Conservation (phyloP, 164 flowering plant species). For the Euptelea pleiosperma region DNA sequence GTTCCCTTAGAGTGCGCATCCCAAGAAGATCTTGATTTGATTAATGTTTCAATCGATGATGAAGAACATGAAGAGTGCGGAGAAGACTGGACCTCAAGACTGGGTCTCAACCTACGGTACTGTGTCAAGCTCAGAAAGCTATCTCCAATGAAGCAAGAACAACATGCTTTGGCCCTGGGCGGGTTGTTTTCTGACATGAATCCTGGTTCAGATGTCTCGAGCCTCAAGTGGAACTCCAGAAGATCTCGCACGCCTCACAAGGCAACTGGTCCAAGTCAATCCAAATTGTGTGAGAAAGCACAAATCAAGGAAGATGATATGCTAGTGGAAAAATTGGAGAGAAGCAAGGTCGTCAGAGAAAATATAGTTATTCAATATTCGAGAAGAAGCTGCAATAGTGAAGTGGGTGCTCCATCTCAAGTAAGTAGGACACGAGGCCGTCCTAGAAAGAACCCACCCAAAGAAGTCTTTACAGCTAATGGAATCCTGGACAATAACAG, state of each 20-base stretch:
- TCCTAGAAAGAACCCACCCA: constrained; percentile 9
- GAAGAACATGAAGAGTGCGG: constrained; percentile 44
- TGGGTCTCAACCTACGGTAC: constrained; percentile 65
- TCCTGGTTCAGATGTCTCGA: constrained; percentile 26
- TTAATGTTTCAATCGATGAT: constrained; percentile 70
- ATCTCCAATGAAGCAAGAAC: constrained; percentile 47
- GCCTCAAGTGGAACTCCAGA: constrained; percentile 58
- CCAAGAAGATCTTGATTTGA: constrained; percentile 62
- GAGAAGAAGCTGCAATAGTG: constrained; percentile 39
- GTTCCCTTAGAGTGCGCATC: constrained; percentile 58
- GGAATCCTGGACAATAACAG: constrained; percentile 13
- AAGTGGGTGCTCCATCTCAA: constrained; percentile 16
- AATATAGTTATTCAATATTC: constrained; percentile 46
- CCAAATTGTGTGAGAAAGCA: constrained; percentile 21
- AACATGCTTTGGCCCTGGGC: constrained; percentile 49
- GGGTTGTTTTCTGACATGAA: constrained; percentile 43
- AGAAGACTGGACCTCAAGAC: constrained; percentile 85
- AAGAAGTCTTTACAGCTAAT: constrained; percentile 5
- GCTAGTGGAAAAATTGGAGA: constrained; percentile 17
- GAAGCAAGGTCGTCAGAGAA: constrained; percentile 19
- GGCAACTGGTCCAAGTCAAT: constrained; percentile 15
- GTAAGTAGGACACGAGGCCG: constrained; percentile 10
- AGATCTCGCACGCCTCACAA: constrained; percentile 60
- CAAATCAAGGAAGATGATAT: constrained; percentile 24
- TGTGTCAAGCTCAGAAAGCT: constrained; percentile 57